A percentile compares a stretch with the other conserved stretches of the same genome.
Evolutionary conservation across 2,329 filamentous ascomycete species (phyloP).

Genomic region (Lasiodiplodia hormozganensis): DNA sequence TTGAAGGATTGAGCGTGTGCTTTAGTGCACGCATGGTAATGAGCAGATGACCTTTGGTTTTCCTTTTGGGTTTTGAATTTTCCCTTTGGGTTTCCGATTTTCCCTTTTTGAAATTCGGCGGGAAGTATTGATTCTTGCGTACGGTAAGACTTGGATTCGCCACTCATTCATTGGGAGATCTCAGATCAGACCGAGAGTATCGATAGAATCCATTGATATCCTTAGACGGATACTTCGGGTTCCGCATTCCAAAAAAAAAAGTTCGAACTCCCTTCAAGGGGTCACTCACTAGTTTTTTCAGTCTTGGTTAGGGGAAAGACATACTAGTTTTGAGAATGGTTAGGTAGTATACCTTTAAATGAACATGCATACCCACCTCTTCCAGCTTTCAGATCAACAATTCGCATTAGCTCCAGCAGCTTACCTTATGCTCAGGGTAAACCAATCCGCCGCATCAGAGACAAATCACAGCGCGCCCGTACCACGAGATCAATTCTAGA

Average conservation of each 20-base stretch:
- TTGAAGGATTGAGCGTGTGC: conserved; percentile 7
- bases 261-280: too few relatives aligned
- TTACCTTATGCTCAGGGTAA: too few relatives aligned
- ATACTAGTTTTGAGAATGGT: background rate
- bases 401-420: background rate
- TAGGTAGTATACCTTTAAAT: background rate
- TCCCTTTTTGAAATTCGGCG: background rate
- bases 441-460: too few relatives aligned
- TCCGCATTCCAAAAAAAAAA: background rate
- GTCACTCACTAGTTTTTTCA: background rate
- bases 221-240: background rate
- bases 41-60: background rate
- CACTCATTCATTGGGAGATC: background rate
- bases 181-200: background rate
- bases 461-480: too few relatives aligned
- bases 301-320: background rate
- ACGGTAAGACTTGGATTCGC: background rate
- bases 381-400: background rate
- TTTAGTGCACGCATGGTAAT: background rate
- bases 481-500: too few relatives aligned
- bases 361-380: background rate
- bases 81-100: background rate
- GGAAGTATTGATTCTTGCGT: background rate
- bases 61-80: background rate
- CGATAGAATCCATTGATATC: background rate